Base-by-base conservation (phyloP, 2,329 filamentous ascomycete species). In the Colletotrichum orchidophilum region DNA sequence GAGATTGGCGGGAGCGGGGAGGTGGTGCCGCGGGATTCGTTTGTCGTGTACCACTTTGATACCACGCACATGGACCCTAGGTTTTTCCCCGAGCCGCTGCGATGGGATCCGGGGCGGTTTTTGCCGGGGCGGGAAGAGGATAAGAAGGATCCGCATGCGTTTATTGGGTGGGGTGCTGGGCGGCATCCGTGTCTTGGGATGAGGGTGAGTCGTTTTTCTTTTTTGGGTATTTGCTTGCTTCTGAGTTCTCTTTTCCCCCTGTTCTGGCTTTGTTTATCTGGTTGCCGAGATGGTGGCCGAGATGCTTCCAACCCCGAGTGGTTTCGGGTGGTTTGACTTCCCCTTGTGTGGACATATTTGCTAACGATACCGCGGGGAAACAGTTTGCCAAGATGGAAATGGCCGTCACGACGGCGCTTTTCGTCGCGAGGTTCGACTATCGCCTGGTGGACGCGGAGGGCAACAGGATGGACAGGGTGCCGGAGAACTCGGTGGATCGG, bases 351-450 rank as follows among this genome's bases (percentile, higher is more conserved):
- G 39, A n/a, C 15, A 46, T 3, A 24, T 2, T 33, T 42, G 35
- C 68, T 74, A 58, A 75, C 62, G 24, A 11, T 15, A 15, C 7
- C 9, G 9, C 1, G 21, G 9, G 9, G 12, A 5, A 2, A 13
- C 70, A 81, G 75, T 87, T 89, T 75, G 87, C 87, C 1, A 88
- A 88, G 73, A 77, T 89, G 1, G 86, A 89, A 75, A 83, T 84
- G 66, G 84, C 82, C 61, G 77, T 88, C 70, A 85, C 87, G 33
- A 82, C 81, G 0, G 85, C 85, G 1, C 82, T 84, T 57, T 87
- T 88, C 66, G 65, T 87, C 18, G 83, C 86, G 3, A 81, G 81
- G 52, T 88, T 88, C 65, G 83, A 87, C 66, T 85, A 84, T 66
- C 74, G 79, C 11, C 78, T 87, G 3, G 75, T 76, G n/a, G 82